phyloP scores from a whole-genome alignment of 495 filamentous ascomycete genomes.

The Thermochaetoides thermophila region DNA sequence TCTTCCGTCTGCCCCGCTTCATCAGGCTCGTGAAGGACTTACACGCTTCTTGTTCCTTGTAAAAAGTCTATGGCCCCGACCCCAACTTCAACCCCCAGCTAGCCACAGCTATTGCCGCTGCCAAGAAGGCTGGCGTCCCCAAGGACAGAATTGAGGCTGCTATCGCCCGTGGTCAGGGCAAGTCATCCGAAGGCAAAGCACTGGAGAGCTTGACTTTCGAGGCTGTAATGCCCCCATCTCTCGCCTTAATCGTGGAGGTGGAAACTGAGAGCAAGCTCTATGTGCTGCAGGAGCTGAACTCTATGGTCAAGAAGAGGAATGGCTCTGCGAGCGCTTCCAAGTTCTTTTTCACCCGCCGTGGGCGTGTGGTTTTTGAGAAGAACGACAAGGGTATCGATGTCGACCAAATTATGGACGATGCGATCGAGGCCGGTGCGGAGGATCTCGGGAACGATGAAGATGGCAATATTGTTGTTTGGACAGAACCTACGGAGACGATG shows the following conservation, averaged over 20 bases:
- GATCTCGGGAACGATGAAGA: constrained; percentile 62
- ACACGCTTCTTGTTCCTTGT: constrained; percentile 1
- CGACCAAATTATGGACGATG: constrained; percentile 70
- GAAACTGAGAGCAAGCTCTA: constrained; percentile 69
- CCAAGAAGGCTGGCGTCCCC: constrained; percentile 76
- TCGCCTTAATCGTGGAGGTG: constrained; percentile 62
- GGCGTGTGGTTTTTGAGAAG: constrained; percentile 53
- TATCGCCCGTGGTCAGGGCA: constrained; percentile 75
- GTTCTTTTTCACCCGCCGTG: constrained; percentile 73
- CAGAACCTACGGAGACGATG: constrained; percentile 54
- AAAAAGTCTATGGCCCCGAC: constrained; percentile 49
- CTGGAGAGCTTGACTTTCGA: constrained; percentile 70
- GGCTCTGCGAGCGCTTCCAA: constrained; percentile 55
- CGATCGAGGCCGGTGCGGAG: constrained; percentile 71
- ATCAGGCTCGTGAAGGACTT: constrained; percentile 6
- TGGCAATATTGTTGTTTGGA: constrained; percentile 57
- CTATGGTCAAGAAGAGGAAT: constrained; percentile 50
- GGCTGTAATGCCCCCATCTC: constrained; percentile 60
- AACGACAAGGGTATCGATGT: constrained; percentile 36
- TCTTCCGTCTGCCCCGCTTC: constrained; percentile 2
- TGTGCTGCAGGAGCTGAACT: constrained; percentile 53
- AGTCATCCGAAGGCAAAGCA: constrained; percentile 50
- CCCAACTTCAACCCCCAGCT: constrained; percentile 59
- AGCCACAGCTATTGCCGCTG: constrained; percentile 50
- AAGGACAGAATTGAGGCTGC: constrained; percentile 72